Percentiles rank a stretch among this genome's conserved stretches.
Conservation (phyloP, 1,139 yeast species). For the Spathaspora sp. region DNA sequence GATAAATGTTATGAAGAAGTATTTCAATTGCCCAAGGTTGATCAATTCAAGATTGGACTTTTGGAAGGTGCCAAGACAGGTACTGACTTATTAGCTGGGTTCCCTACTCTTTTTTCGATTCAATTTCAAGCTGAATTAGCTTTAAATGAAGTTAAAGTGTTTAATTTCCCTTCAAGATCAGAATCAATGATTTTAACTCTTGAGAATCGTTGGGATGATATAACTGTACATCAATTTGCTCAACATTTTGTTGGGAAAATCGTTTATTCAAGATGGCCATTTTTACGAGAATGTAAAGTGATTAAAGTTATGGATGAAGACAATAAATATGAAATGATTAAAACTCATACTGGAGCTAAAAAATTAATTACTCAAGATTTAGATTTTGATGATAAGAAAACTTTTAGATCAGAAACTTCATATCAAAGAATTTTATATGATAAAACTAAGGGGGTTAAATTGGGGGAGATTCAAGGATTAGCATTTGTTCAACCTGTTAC, state of each 20-base stretch:
- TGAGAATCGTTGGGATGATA: conserved; percentile 48
- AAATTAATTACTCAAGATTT: conserved; percentile 43
- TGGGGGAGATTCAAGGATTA: conserved; percentile 55
- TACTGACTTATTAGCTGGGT: conserved; percentile 74
- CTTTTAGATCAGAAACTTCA: conserved; percentile 32
- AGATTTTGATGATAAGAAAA: conserved; percentile 38
- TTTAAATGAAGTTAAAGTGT: conserved; percentile 68
- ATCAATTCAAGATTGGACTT: conserved; percentile 57
- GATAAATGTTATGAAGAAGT: conserved; percentile 71
- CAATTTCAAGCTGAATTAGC: conserved; percentile 55
- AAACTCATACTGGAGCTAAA: conserved; percentile 27
- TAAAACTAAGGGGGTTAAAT: conserved; percentile 56
- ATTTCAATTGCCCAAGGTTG: conserved; percentile 52
- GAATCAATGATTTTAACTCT: conserved; percentile 75
- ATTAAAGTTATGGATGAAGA: conserved; percentile 60
- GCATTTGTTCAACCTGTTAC: conserved; percentile 73
- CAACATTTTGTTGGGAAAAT: conserved; percentile 55
- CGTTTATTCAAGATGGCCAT: conserved; percentile 87
- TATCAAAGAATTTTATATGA: conserved; percentile 13
- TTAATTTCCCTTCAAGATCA: conserved; percentile 82
- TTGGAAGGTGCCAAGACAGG: conserved; percentile 72
- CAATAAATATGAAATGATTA: conserved; percentile 42
- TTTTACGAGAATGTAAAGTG: conserved; percentile 76
- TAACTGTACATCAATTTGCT: conserved; percentile 58
- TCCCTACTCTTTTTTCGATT: conserved; percentile 77